Base-by-base conservation (phyloP, 306 rosid genomes). In the Rosa rugosa region DNA sequence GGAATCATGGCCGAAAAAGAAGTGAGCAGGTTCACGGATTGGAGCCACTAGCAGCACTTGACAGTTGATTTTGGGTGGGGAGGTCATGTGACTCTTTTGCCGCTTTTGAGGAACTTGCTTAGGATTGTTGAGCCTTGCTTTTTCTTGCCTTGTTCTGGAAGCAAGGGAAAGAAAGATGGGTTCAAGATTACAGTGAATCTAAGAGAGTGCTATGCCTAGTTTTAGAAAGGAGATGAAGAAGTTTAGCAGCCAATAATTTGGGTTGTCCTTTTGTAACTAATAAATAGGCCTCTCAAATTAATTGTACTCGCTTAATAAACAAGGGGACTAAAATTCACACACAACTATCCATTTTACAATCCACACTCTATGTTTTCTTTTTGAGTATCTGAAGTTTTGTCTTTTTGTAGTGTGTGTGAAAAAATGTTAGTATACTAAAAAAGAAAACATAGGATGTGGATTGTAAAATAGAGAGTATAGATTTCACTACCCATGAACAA, bases 51-150 rank as follows among this genome's bases (percentile, higher is more conserved):
- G 75, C 91, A 90, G 5, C 97, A 92, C 75, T 89, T 97, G 0
- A 82, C 85, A n/a, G 92, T 94, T 74, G 98, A 94, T 83, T 94
- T 91, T 79, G 98, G 98, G 0, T 91, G 93, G 93, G 98, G 98
- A 66, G 98, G 97, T 56, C 98, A 97, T 1, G 91, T 92, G 18
- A 89, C 91, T 27, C 95, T 94, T 60, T 51, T 94, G 73, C 98
- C 97, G 0, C 90, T 94, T 42, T 90, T 88, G 2, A 82, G 83
- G 66, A 79, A 84, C 76, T 84, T 94, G 18, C 92, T 92, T 76
- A 97, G 98, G 34, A 84, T 97, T 51, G 87, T 87, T 62, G 95
- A 94, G 82, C 98, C 92, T 66, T 88, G 95, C 75, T 94, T 84
- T 79, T 92, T 92, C 82, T 85, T 94, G 88, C 98, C 97, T 25